Evolutionary conservation across 2,329 filamentous ascomycete genomes (phyloP), one percentile per base, ranked within the genome.

Genomic region (Xylariales sp.): DNA sequence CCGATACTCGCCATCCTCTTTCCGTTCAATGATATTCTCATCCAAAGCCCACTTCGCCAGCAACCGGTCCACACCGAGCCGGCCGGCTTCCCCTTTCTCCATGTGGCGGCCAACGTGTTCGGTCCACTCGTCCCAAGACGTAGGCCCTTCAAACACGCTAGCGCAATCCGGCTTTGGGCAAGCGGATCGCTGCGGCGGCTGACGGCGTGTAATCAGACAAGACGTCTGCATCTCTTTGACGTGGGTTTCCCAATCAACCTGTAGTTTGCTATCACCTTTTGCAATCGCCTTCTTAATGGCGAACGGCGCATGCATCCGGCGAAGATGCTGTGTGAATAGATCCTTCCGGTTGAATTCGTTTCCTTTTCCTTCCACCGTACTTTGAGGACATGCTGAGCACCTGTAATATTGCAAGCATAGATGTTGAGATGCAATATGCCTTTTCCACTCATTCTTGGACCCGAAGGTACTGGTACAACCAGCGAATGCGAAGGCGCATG

Each of bases 391-490:
- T 2, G 72, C 66, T 0, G 79, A 82, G 46, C 79, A 83, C 15
- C 79, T 72, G 50, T 83, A 83, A 48, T 75, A 83, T 33, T 75
- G 74, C 14, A 83, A 57, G 47, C 79, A 83, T 16, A 98, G 74
- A 62, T 98, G 93, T 51, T 96, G 88, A 0, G 88, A 95, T 13
- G 81, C 77, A 55, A 96, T 88, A 55, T 98, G 93, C 4, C 91
- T 79, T 62, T 97, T 97, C 91, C 91, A 98, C 60, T 97, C 91
- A 55, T 97, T 96, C 64, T 96, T 97, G 13, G 87, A 91, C 2
- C 83, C 82, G 58, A 97, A 96, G 0, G 81, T 87, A 49, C 88
- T 89, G 1, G 65, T 67, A 59, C 91, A 98, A 14, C 86, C 88
- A 28, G 91, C 94, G 51, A 83, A 83, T 1, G 83, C 81, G 56